These are phyloP conservation scores for Ophiocordyceps unilateralis DNA, from an alignment of 2,329 filamentous ascomycete genomes.

Conservation along the genomic window DNA sequence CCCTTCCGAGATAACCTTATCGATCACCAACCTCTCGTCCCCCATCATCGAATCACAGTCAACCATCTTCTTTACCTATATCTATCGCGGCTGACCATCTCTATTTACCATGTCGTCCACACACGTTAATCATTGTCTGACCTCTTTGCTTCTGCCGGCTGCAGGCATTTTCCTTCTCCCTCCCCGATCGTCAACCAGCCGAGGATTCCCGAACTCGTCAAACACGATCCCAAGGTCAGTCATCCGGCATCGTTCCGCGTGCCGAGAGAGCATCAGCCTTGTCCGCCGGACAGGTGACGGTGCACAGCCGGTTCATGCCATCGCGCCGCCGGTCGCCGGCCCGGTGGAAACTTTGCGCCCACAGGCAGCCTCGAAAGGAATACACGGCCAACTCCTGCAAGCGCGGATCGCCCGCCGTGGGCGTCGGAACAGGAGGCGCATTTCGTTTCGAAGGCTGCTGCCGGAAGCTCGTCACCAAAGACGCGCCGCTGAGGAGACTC, in stretches of 20 bases:
- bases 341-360: conserved; percentile 2
- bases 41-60: too few relatives aligned
- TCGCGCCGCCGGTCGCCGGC: neutral
- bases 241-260: neutral
- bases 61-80: too few relatives aligned
- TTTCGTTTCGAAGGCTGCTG: neutral
- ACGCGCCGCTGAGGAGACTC: neutral
- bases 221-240: conserved; percentile 1
- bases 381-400: conserved; percentile 3
- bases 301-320: conserved; percentile 1
- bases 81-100: too few relatives aligned
- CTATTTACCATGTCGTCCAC: too few relatives aligned
- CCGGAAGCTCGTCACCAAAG: neutral
- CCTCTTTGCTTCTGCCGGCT: too few relatives aligned
- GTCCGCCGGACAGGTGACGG: conserved; percentile 1
- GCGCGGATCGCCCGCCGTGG: neutral
- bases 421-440: neutral
- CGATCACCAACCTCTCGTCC: too few relatives aligned
- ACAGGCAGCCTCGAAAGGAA: conserved; percentile 3
- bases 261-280: conserved; percentile 1
- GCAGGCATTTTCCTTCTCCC: too few relatives aligned
- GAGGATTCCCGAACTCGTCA: neutral
- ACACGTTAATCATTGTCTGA: too few relatives aligned
- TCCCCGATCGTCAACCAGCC: too few relatives aligned
- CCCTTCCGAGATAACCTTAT: too few relatives aligned